Evolutionary conservation across 805 yeast species (phyloP).

Genomic region (Suhomyces kilbournensis): DNA sequence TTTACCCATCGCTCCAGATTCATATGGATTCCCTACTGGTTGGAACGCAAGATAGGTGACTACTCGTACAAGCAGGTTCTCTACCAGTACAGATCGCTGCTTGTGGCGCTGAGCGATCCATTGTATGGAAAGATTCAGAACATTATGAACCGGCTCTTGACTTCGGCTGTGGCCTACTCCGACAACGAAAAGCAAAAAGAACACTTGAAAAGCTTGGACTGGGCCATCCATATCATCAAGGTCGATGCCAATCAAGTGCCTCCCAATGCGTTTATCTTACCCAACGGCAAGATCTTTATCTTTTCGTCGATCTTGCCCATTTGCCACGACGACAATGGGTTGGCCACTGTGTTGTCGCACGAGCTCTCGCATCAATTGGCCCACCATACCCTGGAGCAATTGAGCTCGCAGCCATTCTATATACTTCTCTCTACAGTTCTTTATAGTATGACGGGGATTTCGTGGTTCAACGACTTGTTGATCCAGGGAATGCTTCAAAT

Average conservation of each 20-base stretch:
- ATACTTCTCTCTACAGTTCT: constrained; percentile 50
- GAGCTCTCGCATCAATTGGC: constrained; percentile 95
- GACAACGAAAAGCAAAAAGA: constrained; percentile 30
- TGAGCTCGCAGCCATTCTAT: constrained; percentile 75
- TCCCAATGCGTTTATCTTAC: constrained; percentile 95
- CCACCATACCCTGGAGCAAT: constrained; percentile 81
- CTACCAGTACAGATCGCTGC: constrained; percentile 45
- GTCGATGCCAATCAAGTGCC: constrained; percentile 68
- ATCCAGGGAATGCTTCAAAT: constrained; percentile 58
- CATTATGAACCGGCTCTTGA: constrained; percentile 64
- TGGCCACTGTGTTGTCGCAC: constrained; percentile 93
- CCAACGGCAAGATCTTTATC: constrained; percentile 94
- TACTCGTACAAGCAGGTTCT: constrained; percentile 61
- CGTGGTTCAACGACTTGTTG: constrained; percentile 47
- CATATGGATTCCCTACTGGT: constrained; percentile 64
- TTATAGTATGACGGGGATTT: constrained; percentile 61
- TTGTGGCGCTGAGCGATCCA: constrained; percentile 67
- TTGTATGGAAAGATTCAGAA: constrained; percentile 50
- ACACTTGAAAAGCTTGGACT: constrained; percentile 45
- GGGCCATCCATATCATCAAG: constrained; percentile 71
- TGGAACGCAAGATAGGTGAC: constrained; percentile 63
- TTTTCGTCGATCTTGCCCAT: constrained; percentile 75
- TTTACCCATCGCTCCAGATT: constrained; percentile 70
- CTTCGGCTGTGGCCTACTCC: constrained; percentile 45
- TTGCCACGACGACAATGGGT: constrained; percentile 79